Conservation (phyloP, 1,284 basidiomycete genomes). For the Boletus calvinii region DNA sequence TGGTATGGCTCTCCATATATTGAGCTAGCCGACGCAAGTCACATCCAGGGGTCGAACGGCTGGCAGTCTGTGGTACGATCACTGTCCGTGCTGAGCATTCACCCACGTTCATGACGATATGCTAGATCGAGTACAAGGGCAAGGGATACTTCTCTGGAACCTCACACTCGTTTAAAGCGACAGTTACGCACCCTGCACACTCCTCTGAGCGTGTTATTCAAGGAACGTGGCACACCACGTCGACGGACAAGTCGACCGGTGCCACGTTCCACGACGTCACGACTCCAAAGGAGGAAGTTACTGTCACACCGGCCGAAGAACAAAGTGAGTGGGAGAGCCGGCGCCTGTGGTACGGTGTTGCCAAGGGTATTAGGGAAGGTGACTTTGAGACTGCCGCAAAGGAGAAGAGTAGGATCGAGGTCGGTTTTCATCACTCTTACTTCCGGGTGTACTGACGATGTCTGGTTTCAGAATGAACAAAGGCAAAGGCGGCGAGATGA, state of each 20-base stretch:
- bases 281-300: slow-evolving; percentile 71
- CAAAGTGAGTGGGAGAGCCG: slow-evolving; percentile 87
- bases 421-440: slow-evolving; percentile 32
- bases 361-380: slow-evolving; percentile 87
- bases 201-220: slow-evolving; percentile 59
- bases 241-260: slow-evolving; percentile 45
- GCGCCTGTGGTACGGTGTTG: slow-evolving; percentile 83
- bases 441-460: neutral
- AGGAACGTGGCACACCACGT: slow-evolving; percentile 85
- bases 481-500: slow-evolving; percentile 88
- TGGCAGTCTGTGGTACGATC: slow-evolving; percentile 57
- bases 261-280: slow-evolving; percentile 66
- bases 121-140: slow-evolving; percentile 86
- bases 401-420: slow-evolving; percentile 94
- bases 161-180: slow-evolving; percentile 90
- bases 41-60: slow-evolving; percentile 82
- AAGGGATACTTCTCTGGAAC: slow-evolving; percentile 95
- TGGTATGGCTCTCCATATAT: slow-evolving; percentile 79
- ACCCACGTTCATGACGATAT: slow-evolving; percentile 4
- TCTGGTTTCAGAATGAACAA: slow-evolving; percentile 75
- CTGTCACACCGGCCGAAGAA: slow-evolving; percentile 55
- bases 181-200: slow-evolving; percentile 47
- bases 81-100: neutral
- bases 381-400: slow-evolving; percentile 90
- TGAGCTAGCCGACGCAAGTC: slow-evolving; percentile 82